Base-by-base conservation (phyloP, 2,329 filamentous ascomycete genomes). In the Talaromyces sp. region DNA sequence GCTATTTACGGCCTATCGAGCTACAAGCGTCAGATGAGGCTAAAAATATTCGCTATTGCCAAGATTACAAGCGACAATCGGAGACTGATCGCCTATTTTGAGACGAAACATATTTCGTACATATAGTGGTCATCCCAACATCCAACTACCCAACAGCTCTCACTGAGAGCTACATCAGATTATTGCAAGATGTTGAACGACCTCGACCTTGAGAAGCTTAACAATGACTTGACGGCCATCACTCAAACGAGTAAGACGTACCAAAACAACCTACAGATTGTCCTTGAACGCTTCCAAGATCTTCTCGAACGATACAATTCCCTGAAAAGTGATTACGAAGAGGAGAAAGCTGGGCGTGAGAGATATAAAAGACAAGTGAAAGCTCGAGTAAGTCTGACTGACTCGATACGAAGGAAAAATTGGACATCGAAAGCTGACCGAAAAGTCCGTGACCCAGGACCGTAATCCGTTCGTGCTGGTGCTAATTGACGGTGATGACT, bases 271-370 rank as follows among this genome's bases (percentile, higher is more conserved):
- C 8, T 54, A 1, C 51, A 54, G 11, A 13, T 34, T 22, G 51
- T 22, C 10, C 36, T 58, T 15, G 25, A 74, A 13, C 76, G 79
- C 40, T 81, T 83, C 67, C 73, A 74, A 5, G 72, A 75, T 38
- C 76, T 88, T 6, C 74, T 88, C n/a, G 78, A 82, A 6, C 80
- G 82, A 65, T 87, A 88, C 74, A 83, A 79, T 65, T 77, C 79
- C 0, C 76, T 88, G 34, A 86, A 84, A 70, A 85, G 81, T 67
- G 83, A 87, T 67, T 86, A 84, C 63, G 85, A 87, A 68, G 83
- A 87, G 67, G 84, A 84, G 67, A 81, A 83, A 47, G 83, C 84
- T 58, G 75, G 79, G 0, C 77, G 84, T 3, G 84, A 86, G 66
- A 81, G 81, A 49, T 87, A 86, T 76, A 86, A 87, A 70, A 80